These are phyloP conservation scores for Trametes versicolor DNA, from an alignment of 1,284 basidiomycete genomes.

Conservation along the genomic window DNA sequence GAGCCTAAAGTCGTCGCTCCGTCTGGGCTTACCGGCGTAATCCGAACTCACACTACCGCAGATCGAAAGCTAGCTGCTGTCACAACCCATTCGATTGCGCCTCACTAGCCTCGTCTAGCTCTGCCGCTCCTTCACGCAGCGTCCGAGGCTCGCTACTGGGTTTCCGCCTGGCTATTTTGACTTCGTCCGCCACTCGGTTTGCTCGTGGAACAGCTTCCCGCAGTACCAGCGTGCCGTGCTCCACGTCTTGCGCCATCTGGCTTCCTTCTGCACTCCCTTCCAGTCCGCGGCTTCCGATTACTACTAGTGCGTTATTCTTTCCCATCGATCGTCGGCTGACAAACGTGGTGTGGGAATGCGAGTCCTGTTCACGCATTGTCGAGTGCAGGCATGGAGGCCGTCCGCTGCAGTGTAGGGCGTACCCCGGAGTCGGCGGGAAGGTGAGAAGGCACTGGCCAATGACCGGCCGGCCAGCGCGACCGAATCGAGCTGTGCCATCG, in stretches of 20 bases:
- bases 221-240: constrained; percentile 15
- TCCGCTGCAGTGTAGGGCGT: constrained; percentile 17
- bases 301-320: constrained; percentile 25
- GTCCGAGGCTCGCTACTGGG: background rate
- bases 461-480: constrained; percentile 23
- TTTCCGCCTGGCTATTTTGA: constrained; percentile 8
- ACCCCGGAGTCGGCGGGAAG: constrained; percentile 28
- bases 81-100: constrained; percentile 5
- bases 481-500: constrained; percentile 18
- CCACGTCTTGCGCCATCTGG: constrained; percentile 34
- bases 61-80: constrained; percentile 24
- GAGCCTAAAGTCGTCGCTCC: constrained; percentile 18
- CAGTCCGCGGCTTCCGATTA: constrained; percentile 35
- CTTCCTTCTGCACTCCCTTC: constrained; percentile 27
- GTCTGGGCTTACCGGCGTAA: constrained; percentile 4
- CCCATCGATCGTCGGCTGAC: constrained; percentile 36
- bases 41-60: constrained; percentile 17
- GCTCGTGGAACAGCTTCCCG: constrained; percentile 25
- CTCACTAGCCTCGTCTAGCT: constrained; percentile 16
- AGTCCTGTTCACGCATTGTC: constrained; percentile 17
- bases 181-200: background rate
- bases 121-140: background rate
- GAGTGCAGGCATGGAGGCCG: constrained; percentile 22
- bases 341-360: constrained; percentile 29
- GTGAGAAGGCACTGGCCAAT: constrained; percentile 27